These are phyloP conservation scores for Suillus paluster DNA, from an alignment of 768 basidiomycete genomes.

Conservation along the genomic window DNA sequence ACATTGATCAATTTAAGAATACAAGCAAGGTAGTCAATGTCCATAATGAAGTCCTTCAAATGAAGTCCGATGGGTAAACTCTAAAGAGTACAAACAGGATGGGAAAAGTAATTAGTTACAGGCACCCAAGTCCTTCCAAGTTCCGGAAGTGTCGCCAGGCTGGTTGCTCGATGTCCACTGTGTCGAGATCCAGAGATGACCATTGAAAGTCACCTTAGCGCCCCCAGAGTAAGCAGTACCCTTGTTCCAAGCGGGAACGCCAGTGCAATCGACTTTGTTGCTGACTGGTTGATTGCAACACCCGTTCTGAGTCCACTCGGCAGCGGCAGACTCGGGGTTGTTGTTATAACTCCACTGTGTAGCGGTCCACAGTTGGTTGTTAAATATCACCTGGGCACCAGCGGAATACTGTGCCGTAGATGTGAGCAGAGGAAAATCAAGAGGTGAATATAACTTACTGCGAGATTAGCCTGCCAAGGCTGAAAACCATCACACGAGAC, in stretches of 20 bases:
- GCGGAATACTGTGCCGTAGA: slow-evolving; percentile 24
- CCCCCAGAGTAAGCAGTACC: slow-evolving; percentile 23
- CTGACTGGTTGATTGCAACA: slow-evolving; percentile 24
- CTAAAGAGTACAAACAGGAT: too few relatives aligned
- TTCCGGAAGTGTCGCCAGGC: slow-evolving; percentile 31
- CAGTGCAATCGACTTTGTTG: slow-evolving; percentile 27
- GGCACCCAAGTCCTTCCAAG: slow-evolving; percentile 26
- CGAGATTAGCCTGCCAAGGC: slow-evolving; percentile 26
- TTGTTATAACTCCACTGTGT: slow-evolving; percentile 32
- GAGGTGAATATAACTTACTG: slow-evolving; percentile 10
- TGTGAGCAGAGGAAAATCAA: neutral
- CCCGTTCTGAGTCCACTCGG: slow-evolving; percentile 19
- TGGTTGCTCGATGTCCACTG: slow-evolving; percentile 26
- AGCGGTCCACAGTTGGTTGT: slow-evolving; percentile 25
- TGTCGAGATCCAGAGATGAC: slow-evolving; percentile 25
- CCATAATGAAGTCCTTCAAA: neutral
- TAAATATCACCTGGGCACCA: slow-evolving; percentile 26
- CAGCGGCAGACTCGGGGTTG: slow-evolving; percentile 15
- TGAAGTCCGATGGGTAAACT: neutral
- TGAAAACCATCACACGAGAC: neutral
- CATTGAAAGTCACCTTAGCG: slow-evolving; percentile 17
- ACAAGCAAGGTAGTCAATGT: neutral
- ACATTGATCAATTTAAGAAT: slow-evolving; percentile 14
- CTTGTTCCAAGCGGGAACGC: slow-evolving; percentile 23
- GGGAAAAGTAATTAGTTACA: slow-evolving; percentile 17